Conservation (phyloP, 2,329 filamentous ascomycete genomes). For the Talaromyces funiculosus region DNA sequence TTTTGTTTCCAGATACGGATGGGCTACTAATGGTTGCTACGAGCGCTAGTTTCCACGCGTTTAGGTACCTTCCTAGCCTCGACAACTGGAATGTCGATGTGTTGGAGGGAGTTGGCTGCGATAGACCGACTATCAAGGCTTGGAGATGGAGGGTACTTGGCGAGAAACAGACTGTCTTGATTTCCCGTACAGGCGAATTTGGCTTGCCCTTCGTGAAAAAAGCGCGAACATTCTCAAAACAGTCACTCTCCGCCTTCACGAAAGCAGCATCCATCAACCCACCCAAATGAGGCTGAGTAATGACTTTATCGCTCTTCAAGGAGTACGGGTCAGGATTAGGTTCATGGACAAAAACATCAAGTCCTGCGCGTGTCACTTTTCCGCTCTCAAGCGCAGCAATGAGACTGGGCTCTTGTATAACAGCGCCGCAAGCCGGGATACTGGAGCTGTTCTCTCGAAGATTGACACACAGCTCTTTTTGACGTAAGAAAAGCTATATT, state of each 20-base stretch:
- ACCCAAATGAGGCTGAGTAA: conserved; percentile 10
- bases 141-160: conserved; percentile 21
- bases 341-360: conserved; percentile 10
- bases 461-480: not conserved
- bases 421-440: conserved; percentile 60
- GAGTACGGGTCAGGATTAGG: conserved; percentile 4
- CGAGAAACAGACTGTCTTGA: not conserved
- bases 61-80: conserved; percentile 56
- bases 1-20: too few species aligned
- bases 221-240: conserved; percentile 10
- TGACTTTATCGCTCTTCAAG: conserved; percentile 11
- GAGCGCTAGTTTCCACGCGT: conserved; percentile 57
- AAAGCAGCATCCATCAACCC: conserved; percentile 7
- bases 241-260: conserved; percentile 6
- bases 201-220: conserved; percentile 6
- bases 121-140: conserved; percentile 20
- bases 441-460: not conserved
- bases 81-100: conserved; percentile 51
- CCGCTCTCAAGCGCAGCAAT: conserved; percentile 59
- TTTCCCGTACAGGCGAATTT: conserved; percentile 7
- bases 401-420: conserved; percentile 68
- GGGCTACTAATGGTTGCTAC: conserved; percentile 56
- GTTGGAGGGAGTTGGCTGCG: conserved; percentile 36
- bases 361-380: conserved; percentile 8
- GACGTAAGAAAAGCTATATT: not conserved